Base-by-base conservation (phyloP, 805 yeast genomes). In the Monosporozyma yasuniensis region DNA sequence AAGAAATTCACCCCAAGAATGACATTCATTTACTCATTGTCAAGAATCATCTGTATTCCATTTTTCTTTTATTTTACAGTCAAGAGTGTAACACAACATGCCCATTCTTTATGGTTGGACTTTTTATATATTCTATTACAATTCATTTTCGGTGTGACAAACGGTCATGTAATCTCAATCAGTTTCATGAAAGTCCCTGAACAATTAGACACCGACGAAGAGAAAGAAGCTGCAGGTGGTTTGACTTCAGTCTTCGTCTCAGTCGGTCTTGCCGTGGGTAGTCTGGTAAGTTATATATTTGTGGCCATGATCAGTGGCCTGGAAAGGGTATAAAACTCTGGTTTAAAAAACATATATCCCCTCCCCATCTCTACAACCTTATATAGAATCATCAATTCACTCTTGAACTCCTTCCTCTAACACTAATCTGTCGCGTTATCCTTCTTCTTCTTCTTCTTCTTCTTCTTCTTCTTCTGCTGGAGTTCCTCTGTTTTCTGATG, bases 171-270 rank as follows among this genome's bases (percentile, higher is more conserved):
- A 27, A 76, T 85, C 47, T 83, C 95, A 6, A 77, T 87, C 25
- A 77, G 87, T 50, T 87, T 91, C 68, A 86, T 87, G 84, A 75
- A 75, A 44, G 84, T 88, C 2, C 82, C 85, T 0, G 70, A 73
- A 16, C 75, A 73, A 50, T 70, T 80, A 48, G 83, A 78, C 30
- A 73, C 74, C 1, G 87, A 80, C 32, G 75, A 75, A 19, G 91
- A 87, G 59, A 81, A 80, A 63, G 87, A 87, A 52, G 96, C 96
- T 0, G 96, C 98, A 1, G 96, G 96, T 43, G 97, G 97, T 3
- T 86, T 90, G 63, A 83, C 96, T 43, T 81, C 88, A 1, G 79
- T 90, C 21, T 80, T 87, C 56, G 76, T 90, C 47, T 81, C 90
- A 50, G 61, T 80, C 10, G 96, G 96, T 0, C 73, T 91, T 47